phyloP scores from a whole-genome alignment of 495 filamentous ascomycete genomes.

The Aspergillus egyptiacus region DNA sequence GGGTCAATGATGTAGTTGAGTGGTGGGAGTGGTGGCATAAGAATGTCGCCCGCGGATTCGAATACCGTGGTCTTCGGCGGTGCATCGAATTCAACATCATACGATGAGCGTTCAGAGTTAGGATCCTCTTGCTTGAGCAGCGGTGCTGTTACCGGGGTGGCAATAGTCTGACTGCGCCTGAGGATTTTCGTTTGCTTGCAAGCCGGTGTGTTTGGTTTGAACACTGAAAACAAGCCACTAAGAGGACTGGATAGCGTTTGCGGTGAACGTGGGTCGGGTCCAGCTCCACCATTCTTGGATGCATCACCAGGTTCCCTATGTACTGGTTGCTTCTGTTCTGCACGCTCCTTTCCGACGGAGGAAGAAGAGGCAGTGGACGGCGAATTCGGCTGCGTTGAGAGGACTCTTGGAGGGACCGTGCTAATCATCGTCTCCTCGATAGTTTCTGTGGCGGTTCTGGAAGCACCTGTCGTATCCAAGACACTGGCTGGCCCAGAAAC shows the following conservation, averaged over 20 bases:
- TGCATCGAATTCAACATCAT: conserved; percentile 47
- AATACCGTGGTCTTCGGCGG: conserved; percentile 93
- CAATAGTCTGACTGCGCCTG: conserved; percentile 66
- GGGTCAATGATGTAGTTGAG: conserved; percentile 77
- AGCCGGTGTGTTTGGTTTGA: conserved; percentile 38
- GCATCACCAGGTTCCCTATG: conserved; percentile 3
- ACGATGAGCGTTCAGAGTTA: conserved; percentile 32
- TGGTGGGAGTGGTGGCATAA: conserved; percentile 83
- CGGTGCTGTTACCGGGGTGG: conserved; percentile 26
- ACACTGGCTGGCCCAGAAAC: conserved; percentile 24
- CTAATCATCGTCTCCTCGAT: conserved; percentile 5
- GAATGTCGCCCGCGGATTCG: conserved; percentile 84
- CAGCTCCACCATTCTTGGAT: neutral
- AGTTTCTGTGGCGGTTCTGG: conserved; percentile 23
- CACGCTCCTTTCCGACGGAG: conserved; percentile 13
- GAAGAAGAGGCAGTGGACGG: neutral
- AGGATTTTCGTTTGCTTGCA: conserved; percentile 65
- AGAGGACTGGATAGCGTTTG: conserved; percentile 42
- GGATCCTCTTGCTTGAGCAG: conserved; percentile 21
- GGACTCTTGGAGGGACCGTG: neutral
- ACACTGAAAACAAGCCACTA: conserved; percentile 59
- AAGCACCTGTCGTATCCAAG: conserved; percentile 24
- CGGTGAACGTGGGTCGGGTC: conserved; percentile 10
- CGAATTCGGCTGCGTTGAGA: neutral
- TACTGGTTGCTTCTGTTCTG: conserved; percentile 6